phyloP scores from a whole-genome alignment of 352 stramenopile genomes.

The Phytophthora ramorum region DNA sequence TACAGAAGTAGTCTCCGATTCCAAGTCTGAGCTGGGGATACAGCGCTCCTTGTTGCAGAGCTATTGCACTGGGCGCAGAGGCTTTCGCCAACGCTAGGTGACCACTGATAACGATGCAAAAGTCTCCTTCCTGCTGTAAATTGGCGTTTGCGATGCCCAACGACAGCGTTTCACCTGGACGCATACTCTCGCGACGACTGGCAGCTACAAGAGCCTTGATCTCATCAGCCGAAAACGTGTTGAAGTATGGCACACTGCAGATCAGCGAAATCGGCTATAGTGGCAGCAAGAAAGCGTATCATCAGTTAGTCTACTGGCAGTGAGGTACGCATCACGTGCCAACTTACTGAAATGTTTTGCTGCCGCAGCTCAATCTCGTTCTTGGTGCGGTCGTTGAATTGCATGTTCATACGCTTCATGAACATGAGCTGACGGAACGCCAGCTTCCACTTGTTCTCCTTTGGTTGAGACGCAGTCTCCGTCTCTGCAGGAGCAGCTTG shows the following conservation, averaged over 20 bases:
- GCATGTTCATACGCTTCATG: slow-evolving; percentile 87
- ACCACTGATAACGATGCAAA: slow-evolving; percentile 76
- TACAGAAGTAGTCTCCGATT: slow-evolving; percentile 75
- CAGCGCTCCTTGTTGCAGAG: slow-evolving; percentile 57
- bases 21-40: slow-evolving; percentile 65
- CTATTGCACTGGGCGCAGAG: slow-evolving; percentile 45
- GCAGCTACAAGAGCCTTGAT: slow-evolving; percentile 61
- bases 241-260: slow-evolving; percentile 83
- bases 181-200: slow-evolving; percentile 50
- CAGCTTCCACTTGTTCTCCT: slow-evolving; percentile 80
- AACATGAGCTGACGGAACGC: slow-evolving; percentile 83
- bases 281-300: background rate
- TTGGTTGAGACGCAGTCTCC: background rate
- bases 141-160: slow-evolving; percentile 26
- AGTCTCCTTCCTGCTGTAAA: slow-evolving; percentile 41
- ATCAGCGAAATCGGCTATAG: slow-evolving; percentile 68
- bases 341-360: slow-evolving; percentile 74
- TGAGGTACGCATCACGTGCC: background rate
- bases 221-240: slow-evolving; percentile 58
- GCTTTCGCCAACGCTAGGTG: slow-evolving; percentile 48
- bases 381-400: slow-evolving; percentile 77
- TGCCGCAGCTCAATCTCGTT: slow-evolving; percentile 84
- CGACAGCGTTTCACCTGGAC: slow-evolving; percentile 56
- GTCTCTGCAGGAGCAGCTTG: slow-evolving; percentile 11
- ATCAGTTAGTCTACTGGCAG: background rate